These are phyloP conservation scores for Stephanocyclus meneghinianus DNA, from an alignment of 352 stramenopile species.

Conservation along the genomic window DNA sequence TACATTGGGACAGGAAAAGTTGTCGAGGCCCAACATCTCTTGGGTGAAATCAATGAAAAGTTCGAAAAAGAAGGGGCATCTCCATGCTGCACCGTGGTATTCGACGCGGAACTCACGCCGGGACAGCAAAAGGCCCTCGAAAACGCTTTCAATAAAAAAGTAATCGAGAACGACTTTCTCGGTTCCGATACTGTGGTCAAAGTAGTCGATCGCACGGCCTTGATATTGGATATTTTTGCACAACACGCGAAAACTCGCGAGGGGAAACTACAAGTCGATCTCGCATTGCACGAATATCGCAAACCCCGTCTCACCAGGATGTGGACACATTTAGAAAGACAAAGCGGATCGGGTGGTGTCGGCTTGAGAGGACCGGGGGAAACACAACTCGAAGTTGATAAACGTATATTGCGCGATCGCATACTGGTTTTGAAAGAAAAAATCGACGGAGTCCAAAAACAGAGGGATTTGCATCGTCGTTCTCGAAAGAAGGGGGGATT, in stretches of 20 bases:
- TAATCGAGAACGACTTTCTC: constrained; percentile 81
- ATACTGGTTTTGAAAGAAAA: constrained; percentile 85
- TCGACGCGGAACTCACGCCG: constrained; percentile 86
- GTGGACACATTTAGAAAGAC: constrained; percentile 87
- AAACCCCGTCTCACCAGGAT: constrained; percentile 86
- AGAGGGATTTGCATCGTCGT: constrained; percentile 79
- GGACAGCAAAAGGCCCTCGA: constrained; percentile 84
- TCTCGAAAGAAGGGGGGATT: constrained; percentile 66
- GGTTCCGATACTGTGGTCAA: constrained; percentile 71
- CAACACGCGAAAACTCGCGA: constrained; percentile 85
- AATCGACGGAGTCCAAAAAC: constrained; percentile 83
- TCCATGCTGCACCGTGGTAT: constrained; percentile 81
- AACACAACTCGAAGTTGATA: constrained; percentile 87
- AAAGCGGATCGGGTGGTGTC: constrained; percentile 79
- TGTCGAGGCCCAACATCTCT: constrained; percentile 73
- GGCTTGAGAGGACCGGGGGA: constrained; percentile 84
- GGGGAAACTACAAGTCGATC: constrained; percentile 86
- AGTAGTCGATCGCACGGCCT: constrained; percentile 85
- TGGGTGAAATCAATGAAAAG: constrained; percentile 57
- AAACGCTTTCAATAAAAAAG: constrained; percentile 78
- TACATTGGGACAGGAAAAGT: constrained; percentile 85
- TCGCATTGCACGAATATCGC: constrained; percentile 85
- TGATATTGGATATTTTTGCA: constrained; percentile 89
- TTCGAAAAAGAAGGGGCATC: constrained; percentile 11
- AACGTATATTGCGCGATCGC: constrained; percentile 82